A percentile compares a stretch with the other conserved stretches of the same genome.
Conservation (phyloP, 495 filamentous ascomycete genomes). For the Hypoxylon lienhwacheense region DNA sequence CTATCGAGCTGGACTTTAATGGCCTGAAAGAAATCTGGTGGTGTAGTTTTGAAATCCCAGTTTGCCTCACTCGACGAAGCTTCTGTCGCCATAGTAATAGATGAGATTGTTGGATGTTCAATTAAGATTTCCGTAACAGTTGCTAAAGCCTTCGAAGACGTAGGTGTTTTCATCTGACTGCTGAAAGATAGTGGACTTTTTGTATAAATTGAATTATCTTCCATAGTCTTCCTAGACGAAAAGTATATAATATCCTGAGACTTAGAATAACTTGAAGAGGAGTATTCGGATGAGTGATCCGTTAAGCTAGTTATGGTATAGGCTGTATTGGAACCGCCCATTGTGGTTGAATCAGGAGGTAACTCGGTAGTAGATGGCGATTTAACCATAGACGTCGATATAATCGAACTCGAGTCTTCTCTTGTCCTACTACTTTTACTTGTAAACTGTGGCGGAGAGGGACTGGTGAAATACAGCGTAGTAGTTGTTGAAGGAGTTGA, state of each 20-base stretch:
- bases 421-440: background rate
- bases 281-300: background rate
- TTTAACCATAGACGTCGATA: background rate
- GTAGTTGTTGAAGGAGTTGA: background rate
- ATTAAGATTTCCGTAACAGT: slow-evolving; percentile 19
- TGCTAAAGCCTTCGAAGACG: background rate
- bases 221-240: background rate
- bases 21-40: background rate
- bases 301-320: background rate
- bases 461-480: background rate
- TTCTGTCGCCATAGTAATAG: slow-evolving; percentile 23
- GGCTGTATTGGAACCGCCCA: background rate
- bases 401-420: background rate
- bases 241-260: background rate
- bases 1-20: background rate
- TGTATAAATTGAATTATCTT: background rate
- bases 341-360: background rate
- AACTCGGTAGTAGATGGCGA: background rate
- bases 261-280: background rate
- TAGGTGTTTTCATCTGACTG: background rate
- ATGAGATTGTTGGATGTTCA: no score
- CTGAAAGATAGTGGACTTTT: background rate
- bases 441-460: background rate
- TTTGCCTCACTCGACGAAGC: background rate
- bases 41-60: background rate